Conservation (phyloP, 768 basidiomycete species). For the Crucibulum laeve region DNA sequence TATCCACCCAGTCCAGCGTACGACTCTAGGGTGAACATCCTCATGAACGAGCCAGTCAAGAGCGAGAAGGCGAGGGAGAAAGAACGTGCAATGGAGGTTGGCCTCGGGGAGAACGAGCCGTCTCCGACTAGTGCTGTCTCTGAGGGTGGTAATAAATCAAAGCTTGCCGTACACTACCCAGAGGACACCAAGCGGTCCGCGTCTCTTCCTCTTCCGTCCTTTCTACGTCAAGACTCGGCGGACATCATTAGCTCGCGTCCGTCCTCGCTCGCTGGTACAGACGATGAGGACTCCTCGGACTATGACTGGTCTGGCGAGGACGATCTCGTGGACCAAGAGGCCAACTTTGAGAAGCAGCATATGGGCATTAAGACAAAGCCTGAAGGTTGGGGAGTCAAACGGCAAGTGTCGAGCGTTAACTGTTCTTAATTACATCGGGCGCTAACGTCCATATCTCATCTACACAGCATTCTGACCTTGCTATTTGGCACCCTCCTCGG, state of each 20-base stretch:
- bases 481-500: conserved; percentile 74
- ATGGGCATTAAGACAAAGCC: conserved; percentile 48
- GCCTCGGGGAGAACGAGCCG: no score
- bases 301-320: conserved; percentile 81
- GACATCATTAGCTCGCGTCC: conserved; percentile 24
- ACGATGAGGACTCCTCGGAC: conserved; percentile 57
- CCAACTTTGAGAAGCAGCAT: conserved; percentile 50
- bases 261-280: conserved; percentile 47
- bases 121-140: no score
- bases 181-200: conserved; percentile 30
- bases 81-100: no score
- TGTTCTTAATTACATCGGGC: conserved; percentile 2
- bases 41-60: not conserved
- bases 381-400: conserved; percentile 47
- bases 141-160: conserved; percentile 9
- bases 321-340: conserved; percentile 67
- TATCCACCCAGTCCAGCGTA: conserved; percentile 23
- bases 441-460: not conserved
- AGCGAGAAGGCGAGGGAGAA: conserved; percentile 8
- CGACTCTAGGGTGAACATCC: conserved; percentile 8
- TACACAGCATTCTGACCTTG: conserved; percentile 48
- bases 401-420: conserved; percentile 27
- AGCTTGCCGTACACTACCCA: conserved; percentile 51
- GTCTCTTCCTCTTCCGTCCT: conserved; percentile 18
- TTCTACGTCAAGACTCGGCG: conserved; percentile 24